A percentile compares a stretch with the other conserved stretches of the same genome.
Evolutionary conservation across 176 grass and related monocot species (phyloP).

Genomic region (Carex myosuroides): DNA sequence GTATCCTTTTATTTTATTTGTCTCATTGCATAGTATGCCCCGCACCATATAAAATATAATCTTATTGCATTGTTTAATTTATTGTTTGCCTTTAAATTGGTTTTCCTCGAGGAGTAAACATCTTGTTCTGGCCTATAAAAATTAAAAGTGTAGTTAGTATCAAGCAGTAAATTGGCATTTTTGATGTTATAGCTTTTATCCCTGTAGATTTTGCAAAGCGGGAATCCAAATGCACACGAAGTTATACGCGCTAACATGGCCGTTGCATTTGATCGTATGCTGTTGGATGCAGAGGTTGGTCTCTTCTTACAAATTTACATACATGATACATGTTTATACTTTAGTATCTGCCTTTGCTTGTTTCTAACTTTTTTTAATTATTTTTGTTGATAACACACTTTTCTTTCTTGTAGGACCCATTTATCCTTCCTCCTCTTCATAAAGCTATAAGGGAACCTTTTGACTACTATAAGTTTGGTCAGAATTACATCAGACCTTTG

Average conservation of each 20-base stretch:
- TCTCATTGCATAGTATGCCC: neutral
- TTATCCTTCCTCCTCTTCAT: constrained; percentile 84
- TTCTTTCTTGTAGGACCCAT: constrained; percentile 64
- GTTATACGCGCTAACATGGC: constrained; percentile 70
- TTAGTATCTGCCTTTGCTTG: constrained; percentile 14
- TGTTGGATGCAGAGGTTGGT: constrained; percentile 72
- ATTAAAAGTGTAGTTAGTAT: neutral
- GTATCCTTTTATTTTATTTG: constrained; percentile 27
- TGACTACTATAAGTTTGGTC: constrained; percentile 96
- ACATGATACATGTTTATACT: neutral
- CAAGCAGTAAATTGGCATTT: neutral
- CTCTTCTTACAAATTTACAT: constrained; percentile 8
- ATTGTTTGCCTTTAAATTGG: neutral
- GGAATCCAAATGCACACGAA: constrained; percentile 61
- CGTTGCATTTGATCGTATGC: constrained; percentile 66
- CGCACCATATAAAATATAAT: neutral
- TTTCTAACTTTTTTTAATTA: constrained; percentile 17
- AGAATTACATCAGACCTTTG: constrained; percentile 84
- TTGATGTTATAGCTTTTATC: constrained; percentile 5
- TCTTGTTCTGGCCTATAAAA: constrained; percentile 1
- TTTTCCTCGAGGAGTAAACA: neutral
- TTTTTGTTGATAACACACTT: constrained; percentile 8
- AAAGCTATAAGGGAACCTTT: constrained; percentile 87
- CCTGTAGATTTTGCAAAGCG: constrained; percentile 63
- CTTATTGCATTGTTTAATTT: neutral